Evolutionary conservation across 352 stramenopile species (phyloP).

Genomic region (Globisporangium yorkense): DNA sequence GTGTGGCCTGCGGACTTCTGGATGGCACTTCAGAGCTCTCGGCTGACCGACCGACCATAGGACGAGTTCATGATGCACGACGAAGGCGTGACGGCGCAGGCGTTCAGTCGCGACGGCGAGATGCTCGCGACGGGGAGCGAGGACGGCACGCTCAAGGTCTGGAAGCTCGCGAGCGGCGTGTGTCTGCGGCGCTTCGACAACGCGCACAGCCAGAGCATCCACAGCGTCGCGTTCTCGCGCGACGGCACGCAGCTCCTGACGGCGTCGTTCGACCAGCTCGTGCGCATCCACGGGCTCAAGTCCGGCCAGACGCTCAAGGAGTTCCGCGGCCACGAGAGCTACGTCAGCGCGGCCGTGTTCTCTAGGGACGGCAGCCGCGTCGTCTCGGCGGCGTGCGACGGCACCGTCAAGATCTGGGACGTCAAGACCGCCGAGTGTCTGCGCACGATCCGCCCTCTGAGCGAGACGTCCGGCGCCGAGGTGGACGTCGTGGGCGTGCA

Average conservation of each 20-base stretch:
- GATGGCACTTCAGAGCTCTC: neutral
- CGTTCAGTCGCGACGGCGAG: conserved; percentile 82
- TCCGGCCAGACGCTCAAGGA: conserved; percentile 91
- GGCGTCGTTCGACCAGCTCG: conserved; percentile 83
- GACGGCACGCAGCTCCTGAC: conserved; percentile 90
- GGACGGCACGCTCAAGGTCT: conserved; percentile 89
- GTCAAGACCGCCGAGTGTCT: conserved; percentile 79
- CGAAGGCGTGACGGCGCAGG: conserved; percentile 76
- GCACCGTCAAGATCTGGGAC: conserved; percentile 91
- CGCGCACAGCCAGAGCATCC: conserved; percentile 74
- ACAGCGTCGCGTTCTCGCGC: conserved; percentile 86
- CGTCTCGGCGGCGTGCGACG: conserved; percentile 88
- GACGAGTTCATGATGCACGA: conserved; percentile 94
- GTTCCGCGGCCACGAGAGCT: conserved; percentile 90
- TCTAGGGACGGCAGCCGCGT: conserved; percentile 61
- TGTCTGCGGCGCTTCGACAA: conserved; percentile 88
- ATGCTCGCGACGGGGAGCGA: conserved; percentile 86
- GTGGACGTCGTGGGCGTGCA: conserved; percentile 73
- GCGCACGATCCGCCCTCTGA: conserved; percentile 62
- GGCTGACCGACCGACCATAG: conserved; percentile 9
- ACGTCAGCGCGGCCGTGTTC: conserved; percentile 89
- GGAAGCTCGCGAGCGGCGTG: conserved; percentile 87
- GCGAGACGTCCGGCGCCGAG: conserved; percentile 42
- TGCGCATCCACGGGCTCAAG: conserved; percentile 92
- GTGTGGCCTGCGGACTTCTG: neutral